A percentile compares a stretch with the other conserved stretches of the same genome.
phyloP scores from a whole-genome alignment of 495 filamentous ascomycete genomes.

The Aspergillus cristatus region DNA sequence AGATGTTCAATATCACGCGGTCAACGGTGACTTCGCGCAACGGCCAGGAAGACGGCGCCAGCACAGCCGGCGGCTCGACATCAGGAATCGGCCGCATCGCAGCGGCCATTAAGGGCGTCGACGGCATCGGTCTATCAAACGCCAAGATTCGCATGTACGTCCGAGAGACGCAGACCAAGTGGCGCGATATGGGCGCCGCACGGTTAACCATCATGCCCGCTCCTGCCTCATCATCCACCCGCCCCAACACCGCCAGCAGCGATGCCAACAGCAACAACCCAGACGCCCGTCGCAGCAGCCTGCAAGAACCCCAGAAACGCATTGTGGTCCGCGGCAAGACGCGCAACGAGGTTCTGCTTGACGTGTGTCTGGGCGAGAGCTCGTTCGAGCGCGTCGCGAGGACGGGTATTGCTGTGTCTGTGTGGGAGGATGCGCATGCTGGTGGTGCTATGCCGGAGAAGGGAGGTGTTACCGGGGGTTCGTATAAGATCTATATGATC shows the following conservation, averaged over 20 bases:
- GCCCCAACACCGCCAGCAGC: conserved; percentile 23
- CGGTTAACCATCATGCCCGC: conserved; percentile 71
- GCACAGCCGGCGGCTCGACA: conserved; percentile 52
- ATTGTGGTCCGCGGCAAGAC: conserved; percentile 67
- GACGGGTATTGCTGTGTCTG: conserved; percentile 76
- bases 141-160: conserved; percentile 76
- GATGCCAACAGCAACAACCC: conserved; percentile 9
- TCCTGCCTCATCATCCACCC: conserved; percentile 37
- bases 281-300: conserved; percentile 1
- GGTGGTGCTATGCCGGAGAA: conserved; percentile 43
- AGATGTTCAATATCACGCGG: conserved; percentile 69
- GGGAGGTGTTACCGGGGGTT: conserved; percentile 61
- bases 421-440: conserved; percentile 76
- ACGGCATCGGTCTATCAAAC: conserved; percentile 57
- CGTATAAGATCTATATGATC: conserved; percentile 73
- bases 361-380: conserved; percentile 72
- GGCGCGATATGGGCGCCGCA: conserved; percentile 85
- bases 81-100: conserved; percentile 49
- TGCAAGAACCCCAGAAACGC: conserved; percentile 62
- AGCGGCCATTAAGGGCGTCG: conserved; percentile 40
- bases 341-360: conserved; percentile 58
- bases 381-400: conserved; percentile 77
- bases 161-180: conserved; percentile 66
- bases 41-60: conserved; percentile 48
- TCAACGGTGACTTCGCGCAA: conserved; percentile 49